Base-by-base conservation (phyloP, 176 grass and related monocot genomes). In the Eragrostis nindensis region DNA sequence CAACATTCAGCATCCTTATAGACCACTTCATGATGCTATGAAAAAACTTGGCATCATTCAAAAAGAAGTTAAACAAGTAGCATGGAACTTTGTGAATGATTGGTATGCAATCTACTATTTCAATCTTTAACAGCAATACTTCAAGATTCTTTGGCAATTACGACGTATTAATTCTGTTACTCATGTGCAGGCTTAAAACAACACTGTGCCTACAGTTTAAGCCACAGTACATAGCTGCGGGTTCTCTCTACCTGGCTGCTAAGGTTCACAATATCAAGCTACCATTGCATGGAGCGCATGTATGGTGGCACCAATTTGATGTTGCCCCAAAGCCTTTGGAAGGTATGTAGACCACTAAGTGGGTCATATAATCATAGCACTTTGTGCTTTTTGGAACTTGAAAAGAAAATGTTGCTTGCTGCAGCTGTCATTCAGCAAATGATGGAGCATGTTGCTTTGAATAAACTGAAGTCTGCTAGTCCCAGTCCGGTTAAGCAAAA, bases 281-380 rank as follows among this genome's bases (percentile, higher is more conserved):
- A 74, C 84, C 91, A 12, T 71, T 89, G 79, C 65, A 85, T 79
- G 84, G 86, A 16, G 83, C 75, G 5, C 76, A 75, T 85, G 72
- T 93, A 45, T 97, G 94, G 94, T 97, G 90, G 84, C 88, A 97
- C 55, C 85, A 93, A 78, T 90, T 97, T 90, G 89, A 94, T 82
- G 75, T 94, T 78, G 85, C 82, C 1, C 94, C 91, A 22, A 81
- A 86, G 52, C 89, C 86, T 59, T 86, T 90, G 88, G 87, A 95
- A 87, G 93, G 93, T 95, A 87, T 66, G 69, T 80, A 70, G 73
- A 77, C 53, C 62, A 63, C 19, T 69, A 69, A 76, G 45, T 54
- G 38, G 55, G 63, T 47, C 12, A 66, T 24, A 71, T 53, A 11
- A 66, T 77, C 5, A 48, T 62, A 63, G 55, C 18, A 24, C 38